These are phyloP conservation scores for Didymella pomorum DNA, from an alignment of 2,329 filamentous ascomycete species.

Conservation along the genomic window DNA sequence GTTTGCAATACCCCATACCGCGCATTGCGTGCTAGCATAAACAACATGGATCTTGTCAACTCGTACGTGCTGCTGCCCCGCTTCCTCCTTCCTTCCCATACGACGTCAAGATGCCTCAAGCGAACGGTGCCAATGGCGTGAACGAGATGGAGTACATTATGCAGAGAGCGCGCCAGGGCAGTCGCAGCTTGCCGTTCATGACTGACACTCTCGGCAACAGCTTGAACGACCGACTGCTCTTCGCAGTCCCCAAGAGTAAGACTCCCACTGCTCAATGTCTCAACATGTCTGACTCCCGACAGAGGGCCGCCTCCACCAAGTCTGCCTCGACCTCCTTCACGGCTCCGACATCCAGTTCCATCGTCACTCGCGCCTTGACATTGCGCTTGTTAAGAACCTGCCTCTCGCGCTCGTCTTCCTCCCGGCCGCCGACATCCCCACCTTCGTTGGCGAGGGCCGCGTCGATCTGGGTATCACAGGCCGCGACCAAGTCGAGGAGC, in stretches of 20 bases:
- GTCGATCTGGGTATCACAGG: slow-evolving; percentile 96
- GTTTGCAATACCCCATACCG: slow-evolving; percentile 30
- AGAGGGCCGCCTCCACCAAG: slow-evolving; percentile 94
- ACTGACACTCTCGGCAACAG: slow-evolving; percentile 61
- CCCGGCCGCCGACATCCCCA: slow-evolving; percentile 95
- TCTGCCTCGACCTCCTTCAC: slow-evolving; percentile 86
- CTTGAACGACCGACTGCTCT: slow-evolving; percentile 90
- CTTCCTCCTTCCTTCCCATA: slow-evolving; percentile 14
- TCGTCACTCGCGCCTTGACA: slow-evolving; percentile 92
- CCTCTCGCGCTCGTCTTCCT: slow-evolving; percentile 96
- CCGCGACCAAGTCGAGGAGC: slow-evolving; percentile 88
- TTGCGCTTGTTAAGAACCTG: slow-evolving; percentile 96
- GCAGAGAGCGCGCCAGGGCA: slow-evolving; percentile 40
- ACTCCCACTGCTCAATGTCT: background rate
- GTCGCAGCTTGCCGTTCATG: slow-evolving; percentile 49
- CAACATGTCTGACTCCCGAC: slow-evolving; percentile 24
- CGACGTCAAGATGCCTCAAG: slow-evolving; percentile 31
- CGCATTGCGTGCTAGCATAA: slow-evolving; percentile 38
- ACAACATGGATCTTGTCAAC: slow-evolving; percentile 53
- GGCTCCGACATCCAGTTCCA: slow-evolving; percentile 97
- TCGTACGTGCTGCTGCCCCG: slow-evolving; percentile 44
- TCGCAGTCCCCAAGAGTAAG: slow-evolving; percentile 98
- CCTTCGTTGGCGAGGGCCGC: slow-evolving; percentile 92
- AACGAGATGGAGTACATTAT: slow-evolving; percentile 32
- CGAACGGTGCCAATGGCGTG: slow-evolving; percentile 29